phyloP scores from a whole-genome alignment of 1,139 yeast genomes.

The Yamadazyma taylorii region DNA sequence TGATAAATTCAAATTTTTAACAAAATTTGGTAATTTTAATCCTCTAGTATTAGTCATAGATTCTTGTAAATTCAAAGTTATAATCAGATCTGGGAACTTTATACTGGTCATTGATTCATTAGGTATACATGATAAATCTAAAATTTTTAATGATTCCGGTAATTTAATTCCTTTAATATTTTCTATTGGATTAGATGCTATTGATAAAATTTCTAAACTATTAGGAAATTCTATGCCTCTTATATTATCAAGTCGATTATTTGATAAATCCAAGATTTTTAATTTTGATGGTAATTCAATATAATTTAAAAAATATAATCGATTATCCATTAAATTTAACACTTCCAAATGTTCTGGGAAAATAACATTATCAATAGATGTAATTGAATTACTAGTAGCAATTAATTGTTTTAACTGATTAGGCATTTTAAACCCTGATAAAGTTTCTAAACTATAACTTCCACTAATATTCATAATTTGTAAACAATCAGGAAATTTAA shows the following conservation, averaged over 20 bases:
- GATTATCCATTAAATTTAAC: constrained; percentile 38
- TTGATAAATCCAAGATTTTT: constrained; percentile 36
- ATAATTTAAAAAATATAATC: constrained; percentile 40
- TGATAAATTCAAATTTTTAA: constrained; percentile 35
- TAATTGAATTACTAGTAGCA: constrained; percentile 38
- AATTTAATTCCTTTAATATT: constrained; percentile 43
- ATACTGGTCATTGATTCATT: constrained; percentile 51
- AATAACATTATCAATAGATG: constrained; percentile 35
- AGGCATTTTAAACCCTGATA: constrained; percentile 45
- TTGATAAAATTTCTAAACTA: constrained; percentile 28
- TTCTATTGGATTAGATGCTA: constrained; percentile 46
- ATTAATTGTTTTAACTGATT: constrained; percentile 28
- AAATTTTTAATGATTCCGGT: constrained; percentile 36
- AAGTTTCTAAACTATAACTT: constrained; percentile 40
- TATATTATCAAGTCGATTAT: constrained; percentile 42
- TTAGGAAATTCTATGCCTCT: constrained; percentile 42
- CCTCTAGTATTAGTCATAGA: constrained; percentile 51
- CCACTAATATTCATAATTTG: constrained; percentile 45
- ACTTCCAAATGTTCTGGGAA: constrained; percentile 37
- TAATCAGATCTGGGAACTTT: constrained; percentile 44
- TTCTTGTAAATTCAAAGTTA: constrained; percentile 40
- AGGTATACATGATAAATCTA: constrained; percentile 46
- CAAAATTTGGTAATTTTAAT: constrained; percentile 36
- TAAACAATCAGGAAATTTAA: constrained; percentile 39
- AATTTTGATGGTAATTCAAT: constrained; percentile 40